These are phyloP conservation scores for Pseudohyphozyma bogoriensis DNA, from an alignment of 768 basidiomycete species.

Conservation along the genomic window DNA sequence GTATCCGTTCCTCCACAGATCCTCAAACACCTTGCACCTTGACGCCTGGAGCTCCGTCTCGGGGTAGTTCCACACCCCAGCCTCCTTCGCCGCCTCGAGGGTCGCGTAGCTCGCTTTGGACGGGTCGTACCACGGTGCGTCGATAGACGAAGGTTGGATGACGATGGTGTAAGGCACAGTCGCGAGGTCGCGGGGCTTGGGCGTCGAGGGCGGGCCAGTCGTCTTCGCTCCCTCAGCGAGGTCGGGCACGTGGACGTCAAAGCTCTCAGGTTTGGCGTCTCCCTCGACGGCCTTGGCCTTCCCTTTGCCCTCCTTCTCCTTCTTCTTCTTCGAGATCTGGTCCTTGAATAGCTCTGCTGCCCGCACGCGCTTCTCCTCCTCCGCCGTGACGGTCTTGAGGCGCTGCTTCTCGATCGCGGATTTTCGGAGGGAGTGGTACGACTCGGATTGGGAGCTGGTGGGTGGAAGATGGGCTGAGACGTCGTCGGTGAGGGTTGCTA, in stretches of 20 bases:
- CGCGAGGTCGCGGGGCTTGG: neutral
- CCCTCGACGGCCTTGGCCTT: conserved; percentile 27
- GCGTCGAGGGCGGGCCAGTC: conserved; percentile 44
- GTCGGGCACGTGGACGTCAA: conserved; percentile 15
- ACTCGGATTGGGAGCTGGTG: conserved; percentile 28
- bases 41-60: conserved; percentile 49
- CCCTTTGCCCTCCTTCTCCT: neutral
- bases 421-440: conserved; percentile 16
- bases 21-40: conserved; percentile 65
- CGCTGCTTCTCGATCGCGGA: conserved; percentile 42
- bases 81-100: conserved; percentile 52
- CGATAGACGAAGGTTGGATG: conserved; percentile 56
- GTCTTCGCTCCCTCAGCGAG: conserved; percentile 24
- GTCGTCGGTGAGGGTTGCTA: conserved; percentile 70
- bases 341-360: conserved; percentile 47
- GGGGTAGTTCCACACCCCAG: conserved; percentile 51
- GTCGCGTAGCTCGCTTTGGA: conserved; percentile 44
- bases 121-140: conserved; percentile 57
- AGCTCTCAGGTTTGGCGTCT: conserved; percentile 41
- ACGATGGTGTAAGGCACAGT: conserved; percentile 35
- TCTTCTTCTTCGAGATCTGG: conserved; percentile 41
- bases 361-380: conserved; percentile 46
- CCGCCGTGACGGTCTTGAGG: conserved; percentile 50
- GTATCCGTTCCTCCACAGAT: conserved; percentile 70
- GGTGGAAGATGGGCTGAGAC: conserved; percentile 44